Evolutionary conservation across 164 flowering plant species (phyloP), one percentile per base, ranked within the genome.

Genomic region (Echeveria elegans): DNA sequence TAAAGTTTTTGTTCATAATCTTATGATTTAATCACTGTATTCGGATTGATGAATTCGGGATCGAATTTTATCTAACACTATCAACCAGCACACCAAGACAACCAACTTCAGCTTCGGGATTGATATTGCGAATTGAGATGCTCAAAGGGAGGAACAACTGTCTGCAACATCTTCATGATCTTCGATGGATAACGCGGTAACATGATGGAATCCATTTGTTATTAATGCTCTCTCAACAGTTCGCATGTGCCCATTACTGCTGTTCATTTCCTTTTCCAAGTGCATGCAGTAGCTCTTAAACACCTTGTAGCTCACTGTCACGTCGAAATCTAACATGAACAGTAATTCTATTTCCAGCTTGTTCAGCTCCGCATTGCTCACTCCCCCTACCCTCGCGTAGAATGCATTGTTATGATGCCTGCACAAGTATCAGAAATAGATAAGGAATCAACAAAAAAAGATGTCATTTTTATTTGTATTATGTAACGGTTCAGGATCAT

Each of bases 371-470:
- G 75, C 77, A 70, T 88, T 94, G 82, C 83, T 90, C 66, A 94
- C 85, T 38, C 98, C 98, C 15, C 97, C 98, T 19, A 94, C 97
- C 47, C 87, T 71, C 0, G 97, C 97, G 65, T 79, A 94, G 68
- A 90, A 84, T 50, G 91, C 91, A 73, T 94, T 94, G 77, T 94
- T 86, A 28, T 86, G 88, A 24, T 94, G 98, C 82, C 98, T 93
- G 83, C 65, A 76, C 59, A 23, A 24, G 4, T 53, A n/a, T n/a
- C 1, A 4, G 24, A 26, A 53, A 21, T 19, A 6, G n/a, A 48
- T n/a, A 19, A 16, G 0, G n/a, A 48, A 1, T 38, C 41, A 38
- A 14, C 41, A 38, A 38, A 38, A 38, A 38, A 38, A n/a, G n/a
- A n/a, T n/a, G n/a, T n/a, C n/a, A n/a, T n/a, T n/a, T n/a, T n/a